Evolutionary conservation across 345 rosid genomes (phyloP), one percentile per base, ranked within the genome.

Genomic region (Salix udensis): DNA sequence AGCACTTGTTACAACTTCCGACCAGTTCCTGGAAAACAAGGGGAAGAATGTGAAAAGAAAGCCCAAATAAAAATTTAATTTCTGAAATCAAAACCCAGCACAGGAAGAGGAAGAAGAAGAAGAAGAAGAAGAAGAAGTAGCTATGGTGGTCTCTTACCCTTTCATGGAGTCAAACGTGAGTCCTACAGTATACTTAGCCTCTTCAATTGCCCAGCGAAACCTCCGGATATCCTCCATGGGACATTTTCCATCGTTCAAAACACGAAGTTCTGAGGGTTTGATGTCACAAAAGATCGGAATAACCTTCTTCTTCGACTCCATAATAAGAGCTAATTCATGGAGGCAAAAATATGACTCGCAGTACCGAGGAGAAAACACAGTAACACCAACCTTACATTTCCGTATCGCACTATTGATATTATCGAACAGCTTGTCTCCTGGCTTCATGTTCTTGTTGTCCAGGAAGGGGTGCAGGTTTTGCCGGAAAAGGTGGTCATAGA

Each of bases 391-490:
- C 73, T 85, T 89, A 24, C 93, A 92, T 65, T 75, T 68, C 18
- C 72, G 76, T 12, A 90, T 87, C 6, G 88, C 92, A 1, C 62
- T 24, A 48, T 90, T 81, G 64, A 90, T 92, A 72, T 88, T 80
- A 67, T 92, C 94, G 2, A 87, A 89, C 64, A 92, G 75, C 75
- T 89, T 89, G 68, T 92, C 94, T 0, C 97, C 97, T 0, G 94
- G 97, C 65, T 89, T 92, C 94, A 90, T 90, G 50, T 84, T 92
- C 87, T 88, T 92, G 82, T 81, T 80, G 70, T 92, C 97, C 84
- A 92, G 71, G 89, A 92, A 90, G 4, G 94, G 89, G 13, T 74
- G 79, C 8, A 92, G 65, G 26, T 83, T 82, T 31, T 77, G 46
- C 65, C 86, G 28, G 19, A 68, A 74, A 15, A 92, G 91, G 19